Evolutionary conservation across 2,329 filamentous ascomycete genomes (phyloP), one percentile per base, ranked within the genome.

Genomic region (Aspergillus nomiae): DNA sequence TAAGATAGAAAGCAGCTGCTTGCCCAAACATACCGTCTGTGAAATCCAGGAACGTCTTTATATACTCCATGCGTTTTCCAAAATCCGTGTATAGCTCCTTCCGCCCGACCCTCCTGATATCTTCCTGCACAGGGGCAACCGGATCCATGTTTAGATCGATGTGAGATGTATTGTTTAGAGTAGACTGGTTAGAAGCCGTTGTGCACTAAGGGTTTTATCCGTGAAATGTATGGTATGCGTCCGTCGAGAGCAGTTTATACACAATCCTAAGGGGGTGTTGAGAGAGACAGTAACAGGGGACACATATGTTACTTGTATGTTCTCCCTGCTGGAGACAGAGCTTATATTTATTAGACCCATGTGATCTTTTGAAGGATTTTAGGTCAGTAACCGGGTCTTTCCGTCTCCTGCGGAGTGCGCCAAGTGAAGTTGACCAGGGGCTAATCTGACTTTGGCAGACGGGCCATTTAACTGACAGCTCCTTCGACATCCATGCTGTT

Each of bases 71-170:
- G 14, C 63, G 63, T 48, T 62, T 64, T 28, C 38, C 38, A 21
- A 64, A 59, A 34, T 62, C 60, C 9, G 63, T 64, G 60, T 62
- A 64, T n/a, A 64, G 57, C 24, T 64, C 63, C 57, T 41, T 45
- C 56, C 63, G 63, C 26, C 21, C 38, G 9, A 46, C 63, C 16
- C 48, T 53, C 38, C 38, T 43, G 32, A 64, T 64, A 34, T 60
- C 51, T 28, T 55, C 36, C 38, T 41, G 10, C 36, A 55, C 51
- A 48, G 59, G 50, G 21, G 55, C 32, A 28, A 50, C 43, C 45
- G 41, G 32, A 61, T 43, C 45, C 59, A 58, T 61, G 12, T 26
- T 54, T 54, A 54, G 48, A 11, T 30, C 19, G 24, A 24, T 19
- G 9, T 36, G 11, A 4, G 16, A 30, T 32, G 24, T 50, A 28